Evolutionary conservation across 1,284 basidiomycete species (phyloP).

Genomic region (Pseudozyma thailandica): DNA sequence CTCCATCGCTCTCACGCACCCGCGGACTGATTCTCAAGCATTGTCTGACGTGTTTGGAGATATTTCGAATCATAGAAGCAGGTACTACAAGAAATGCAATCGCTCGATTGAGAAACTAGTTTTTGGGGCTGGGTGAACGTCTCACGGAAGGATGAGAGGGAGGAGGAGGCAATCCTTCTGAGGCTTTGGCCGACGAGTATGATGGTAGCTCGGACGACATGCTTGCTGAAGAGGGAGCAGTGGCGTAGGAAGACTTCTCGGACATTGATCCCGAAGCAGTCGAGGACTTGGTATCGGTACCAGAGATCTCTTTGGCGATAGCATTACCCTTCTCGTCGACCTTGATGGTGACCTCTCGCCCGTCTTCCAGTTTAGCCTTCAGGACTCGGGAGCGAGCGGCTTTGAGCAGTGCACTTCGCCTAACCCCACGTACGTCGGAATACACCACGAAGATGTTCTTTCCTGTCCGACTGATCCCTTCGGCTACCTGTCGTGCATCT

Average conservation of each 20-base stretch:
- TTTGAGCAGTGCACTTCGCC: slow-evolving; percentile 62
- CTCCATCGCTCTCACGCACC: not conserved
- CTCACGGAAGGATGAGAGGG: slow-evolving; percentile 19
- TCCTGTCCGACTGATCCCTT: slow-evolving; percentile 53
- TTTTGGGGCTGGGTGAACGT: slow-evolving; percentile 19
- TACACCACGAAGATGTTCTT: slow-evolving; percentile 65
- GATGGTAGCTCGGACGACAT: slow-evolving; percentile 21
- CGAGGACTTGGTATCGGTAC: slow-evolving; percentile 3
- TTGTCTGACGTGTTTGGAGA: too few species aligned
- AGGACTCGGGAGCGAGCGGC: slow-evolving; percentile 53
- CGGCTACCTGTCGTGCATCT: slow-evolving; percentile 62
- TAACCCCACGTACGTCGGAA: slow-evolving; percentile 64
- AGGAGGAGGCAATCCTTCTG: slow-evolving; percentile 6
- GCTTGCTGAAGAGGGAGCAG: slow-evolving; percentile 4
- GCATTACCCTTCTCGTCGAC: slow-evolving; percentile 44
- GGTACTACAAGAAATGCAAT: too few species aligned
- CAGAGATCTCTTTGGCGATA: slow-evolving; percentile 17
- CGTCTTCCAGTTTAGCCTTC: slow-evolving; percentile 40
- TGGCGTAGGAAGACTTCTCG: slow-evolving; percentile 23
- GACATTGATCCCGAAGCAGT: slow-evolving; percentile 3
- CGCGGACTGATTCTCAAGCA: too few species aligned
- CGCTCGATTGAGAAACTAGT: too few species aligned
- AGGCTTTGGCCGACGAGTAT: slow-evolving; percentile 10
- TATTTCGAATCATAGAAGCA: too few species aligned
- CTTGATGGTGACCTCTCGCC: slow-evolving; percentile 30